Evolutionary conservation across 176 grass and related monocot species (phyloP), one percentile per base, ranked within the genome.

Genomic region (Cenchrus fungigraminus): DNA sequence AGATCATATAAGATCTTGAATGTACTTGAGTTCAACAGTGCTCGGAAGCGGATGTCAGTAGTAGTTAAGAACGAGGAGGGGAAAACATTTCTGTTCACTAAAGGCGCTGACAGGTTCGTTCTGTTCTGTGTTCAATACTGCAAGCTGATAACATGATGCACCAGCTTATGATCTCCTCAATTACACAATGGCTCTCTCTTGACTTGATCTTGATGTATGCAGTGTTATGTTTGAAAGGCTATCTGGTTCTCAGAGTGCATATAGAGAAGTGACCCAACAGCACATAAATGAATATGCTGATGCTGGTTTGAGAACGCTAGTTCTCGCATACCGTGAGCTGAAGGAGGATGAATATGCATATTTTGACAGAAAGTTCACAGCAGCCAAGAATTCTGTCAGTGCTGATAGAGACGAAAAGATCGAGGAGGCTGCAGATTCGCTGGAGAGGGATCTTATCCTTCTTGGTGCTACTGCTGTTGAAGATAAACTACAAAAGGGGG

Each of bases 401-500:
- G 66, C 85, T 54, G 89, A 98, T 71, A 79, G 93, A 75, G 93
- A 98, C 34, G 95, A 93, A 75, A 83, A 83, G 71, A 95, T 98
- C 9, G 95, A 95, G 68, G 88, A 88, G 64, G 83, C 82, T 29
- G 93, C 93, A 46, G 85, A 92, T 81, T 80, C 84, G 61, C 53
- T 95, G 53, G 93, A 98, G 76, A 94, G 61, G 73, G 62, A 98
- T 64, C 88, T 98, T 67, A 87, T 91, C 77, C 92, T 98, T 55
- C 94, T 98, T 76, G 92, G 95, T 40, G 95, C 95, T 67, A 98
- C 95, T 1, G 95, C 92, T 69, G 95, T 97, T 4, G 95, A 97
- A 87, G 95, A 97, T 71, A 91, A 88, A 83, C 88, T 98, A 65
- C 95, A 98, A 76, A 86, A 90, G 62, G 95, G 95, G 88, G 95